A percentile compares a stretch with the other conserved stretches of the same genome.
These are phyloP conservation scores for Poa pratensis DNA, from an alignment of 176 grass and related monocot species.

Conservation along the genomic window DNA sequence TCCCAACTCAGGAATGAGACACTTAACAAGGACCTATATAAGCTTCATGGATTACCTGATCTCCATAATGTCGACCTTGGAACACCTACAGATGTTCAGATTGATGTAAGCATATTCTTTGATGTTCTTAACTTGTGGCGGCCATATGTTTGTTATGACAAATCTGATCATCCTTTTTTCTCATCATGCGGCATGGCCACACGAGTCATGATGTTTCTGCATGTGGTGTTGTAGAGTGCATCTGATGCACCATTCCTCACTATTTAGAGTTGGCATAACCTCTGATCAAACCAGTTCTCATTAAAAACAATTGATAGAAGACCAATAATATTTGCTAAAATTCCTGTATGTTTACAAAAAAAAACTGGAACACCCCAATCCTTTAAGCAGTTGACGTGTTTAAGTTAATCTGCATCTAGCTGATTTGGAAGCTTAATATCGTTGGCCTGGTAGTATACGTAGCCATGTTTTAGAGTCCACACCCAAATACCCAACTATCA, in stretches of 20 bases:
- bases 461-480: not conserved
- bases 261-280: not conserved
- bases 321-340: not conserved
- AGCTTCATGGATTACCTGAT: constrained; percentile 51
- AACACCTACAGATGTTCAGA: constrained; percentile 69
- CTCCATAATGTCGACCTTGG: constrained; percentile 54
- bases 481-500: not conserved
- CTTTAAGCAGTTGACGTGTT: not conserved
- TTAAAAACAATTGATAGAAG: not conserved
- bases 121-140: not conserved
- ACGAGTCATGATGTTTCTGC: not conserved
- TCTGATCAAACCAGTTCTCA: not conserved
- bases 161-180: constrained; percentile 15
- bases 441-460: not conserved
- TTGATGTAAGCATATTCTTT: constrained; percentile 59
- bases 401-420: constrained; percentile 14
- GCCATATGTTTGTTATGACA: constrained; percentile 26
- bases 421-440: not conserved
- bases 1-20: constrained; percentile 21
- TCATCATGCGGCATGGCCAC: not conserved
- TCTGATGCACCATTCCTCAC: constrained; percentile 1
- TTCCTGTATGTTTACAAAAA: not conserved
- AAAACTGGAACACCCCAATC: not conserved
- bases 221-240: not conserved
- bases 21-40: not conserved